These are phyloP conservation scores for Angophora floribunda DNA, from an alignment of 345 rosid species.

Conservation along the genomic window DNA sequence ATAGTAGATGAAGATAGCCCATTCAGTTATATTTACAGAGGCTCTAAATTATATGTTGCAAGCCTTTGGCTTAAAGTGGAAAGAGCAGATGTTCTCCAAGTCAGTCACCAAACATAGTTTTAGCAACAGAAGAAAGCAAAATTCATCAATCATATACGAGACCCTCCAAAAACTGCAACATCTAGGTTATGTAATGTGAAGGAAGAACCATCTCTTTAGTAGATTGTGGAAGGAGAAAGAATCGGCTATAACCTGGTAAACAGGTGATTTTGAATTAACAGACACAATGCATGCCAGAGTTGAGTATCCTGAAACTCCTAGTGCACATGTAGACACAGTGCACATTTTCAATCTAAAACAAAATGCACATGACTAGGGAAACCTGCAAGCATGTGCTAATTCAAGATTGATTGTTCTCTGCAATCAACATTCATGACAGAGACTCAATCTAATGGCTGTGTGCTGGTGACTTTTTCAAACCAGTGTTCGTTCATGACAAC, in stretches of 20 bases:
- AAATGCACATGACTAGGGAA: neutral
- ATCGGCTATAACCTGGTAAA: neutral
- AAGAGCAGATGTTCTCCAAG: neutral
- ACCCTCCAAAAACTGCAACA: neutral
- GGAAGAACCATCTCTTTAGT: neutral
- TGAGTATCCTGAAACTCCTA: neutral
- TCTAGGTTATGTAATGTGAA: neutral
- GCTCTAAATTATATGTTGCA: neutral
- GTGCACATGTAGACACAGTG: neutral
- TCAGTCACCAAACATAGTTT: neutral
- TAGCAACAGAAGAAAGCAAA: neutral
- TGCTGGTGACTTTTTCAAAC: neutral
- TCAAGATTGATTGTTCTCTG: neutral
- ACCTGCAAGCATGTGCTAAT: neutral
- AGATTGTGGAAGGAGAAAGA: neutral
- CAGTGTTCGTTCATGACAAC: neutral
- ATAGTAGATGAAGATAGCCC: neutral
- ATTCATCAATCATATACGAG: neutral
- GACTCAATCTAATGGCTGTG: neutral
- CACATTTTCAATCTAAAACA: neutral
- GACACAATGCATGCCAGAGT: neutral
- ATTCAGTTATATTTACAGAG: neutral
- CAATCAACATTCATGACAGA: neutral
- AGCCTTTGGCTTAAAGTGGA: neutral
- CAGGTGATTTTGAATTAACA: neutral